Percentiles rank a stretch among this genome's conserved stretches.
Conservation (phyloP, 2,329 filamentous ascomycete genomes). For the Torrubiellomyces zombiae region DNA sequence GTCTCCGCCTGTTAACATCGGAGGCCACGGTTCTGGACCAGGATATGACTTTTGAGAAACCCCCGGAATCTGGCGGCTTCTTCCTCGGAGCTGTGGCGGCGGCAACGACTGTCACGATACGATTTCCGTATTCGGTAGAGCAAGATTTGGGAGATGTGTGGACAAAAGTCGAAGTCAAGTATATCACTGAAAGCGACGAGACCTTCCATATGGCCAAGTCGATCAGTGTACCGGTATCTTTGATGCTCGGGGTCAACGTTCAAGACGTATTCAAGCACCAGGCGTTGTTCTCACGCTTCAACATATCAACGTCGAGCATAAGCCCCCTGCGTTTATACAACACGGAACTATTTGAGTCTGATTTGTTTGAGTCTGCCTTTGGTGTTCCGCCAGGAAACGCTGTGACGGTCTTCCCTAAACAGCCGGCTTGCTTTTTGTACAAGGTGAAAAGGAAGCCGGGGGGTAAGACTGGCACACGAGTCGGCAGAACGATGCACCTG, state of each 20-base stretch:
- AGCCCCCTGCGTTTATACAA: conserved; percentile 60
- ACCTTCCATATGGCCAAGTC: conserved; percentile 18
- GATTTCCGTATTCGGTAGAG: conserved; percentile 71
- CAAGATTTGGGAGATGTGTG: conserved; percentile 54
- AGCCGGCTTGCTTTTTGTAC: conserved; percentile 69
- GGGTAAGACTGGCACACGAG: conserved; percentile 14
- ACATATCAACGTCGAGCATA: conserved; percentile 62
- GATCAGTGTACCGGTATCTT: conserved; percentile 53
- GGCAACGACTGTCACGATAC: conserved; percentile 36
- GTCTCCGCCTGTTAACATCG: conserved; percentile 43
- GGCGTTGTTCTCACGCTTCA: conserved; percentile 75
- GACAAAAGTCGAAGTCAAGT: conserved; percentile 60
- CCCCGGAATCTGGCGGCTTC: conserved; percentile 36
- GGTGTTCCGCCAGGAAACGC: conserved; percentile 33
- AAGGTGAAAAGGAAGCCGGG: conserved; percentile 46
- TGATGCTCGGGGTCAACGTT: conserved; percentile 87
- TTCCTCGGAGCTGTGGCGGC: conserved; percentile 28
- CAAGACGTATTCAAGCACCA: conserved; percentile 86
- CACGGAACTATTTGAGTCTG: conserved; percentile 54
- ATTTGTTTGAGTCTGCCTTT: conserved; percentile 49
- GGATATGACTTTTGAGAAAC: conserved; percentile 25
- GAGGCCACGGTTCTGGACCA: conserved; percentile 35
- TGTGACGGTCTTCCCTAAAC: conserved; percentile 58
- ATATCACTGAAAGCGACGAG: conserved; percentile 48
- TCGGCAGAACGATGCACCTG: conserved; percentile 40